Evolutionary conservation across 441 rosid species (phyloP).

Genomic region (Brassica hybrid): DNA sequence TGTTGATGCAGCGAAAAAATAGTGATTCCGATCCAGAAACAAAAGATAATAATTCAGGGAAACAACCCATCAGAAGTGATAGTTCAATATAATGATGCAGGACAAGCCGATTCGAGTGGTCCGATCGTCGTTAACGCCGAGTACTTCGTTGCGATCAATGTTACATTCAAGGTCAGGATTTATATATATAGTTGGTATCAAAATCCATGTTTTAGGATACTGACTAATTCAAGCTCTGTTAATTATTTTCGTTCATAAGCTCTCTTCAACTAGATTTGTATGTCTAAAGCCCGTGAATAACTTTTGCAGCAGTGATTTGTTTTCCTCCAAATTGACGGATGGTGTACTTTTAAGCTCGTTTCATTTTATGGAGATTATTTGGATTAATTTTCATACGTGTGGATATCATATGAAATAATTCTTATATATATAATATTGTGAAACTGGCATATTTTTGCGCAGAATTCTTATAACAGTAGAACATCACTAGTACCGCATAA

Average conservation of each 20-base stretch:
- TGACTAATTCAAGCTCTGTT: too few relatives aligned
- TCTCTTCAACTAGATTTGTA: background rate
- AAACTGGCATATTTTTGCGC: background rate
- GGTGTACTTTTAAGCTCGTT: background rate
- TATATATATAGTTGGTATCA: background rate
- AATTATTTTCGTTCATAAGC: too few relatives aligned
- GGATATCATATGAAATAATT: background rate
- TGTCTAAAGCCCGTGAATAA: background rate
- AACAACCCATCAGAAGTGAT: constrained; percentile 27
- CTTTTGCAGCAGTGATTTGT: background rate
- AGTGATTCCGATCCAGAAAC: constrained; percentile 43
- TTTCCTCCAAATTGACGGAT: background rate
- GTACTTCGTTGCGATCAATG: constrained; percentile 45
- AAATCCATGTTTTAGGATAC: background rate
- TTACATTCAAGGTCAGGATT: constrained; percentile 47
- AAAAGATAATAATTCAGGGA: constrained; percentile 54
- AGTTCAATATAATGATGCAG: constrained; percentile 44
- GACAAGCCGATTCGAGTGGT: constrained; percentile 25
- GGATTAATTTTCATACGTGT: background rate
- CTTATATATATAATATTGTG: background rate
- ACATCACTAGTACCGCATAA: background rate
- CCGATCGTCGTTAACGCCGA: constrained; percentile 40
- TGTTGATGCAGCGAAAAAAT: constrained; percentile 49
- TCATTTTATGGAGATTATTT: too few relatives aligned
- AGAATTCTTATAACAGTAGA: constrained; percentile 44